Conservation (phyloP, 257 asterid genomes). For the Rehmannia glutinosa region DNA sequence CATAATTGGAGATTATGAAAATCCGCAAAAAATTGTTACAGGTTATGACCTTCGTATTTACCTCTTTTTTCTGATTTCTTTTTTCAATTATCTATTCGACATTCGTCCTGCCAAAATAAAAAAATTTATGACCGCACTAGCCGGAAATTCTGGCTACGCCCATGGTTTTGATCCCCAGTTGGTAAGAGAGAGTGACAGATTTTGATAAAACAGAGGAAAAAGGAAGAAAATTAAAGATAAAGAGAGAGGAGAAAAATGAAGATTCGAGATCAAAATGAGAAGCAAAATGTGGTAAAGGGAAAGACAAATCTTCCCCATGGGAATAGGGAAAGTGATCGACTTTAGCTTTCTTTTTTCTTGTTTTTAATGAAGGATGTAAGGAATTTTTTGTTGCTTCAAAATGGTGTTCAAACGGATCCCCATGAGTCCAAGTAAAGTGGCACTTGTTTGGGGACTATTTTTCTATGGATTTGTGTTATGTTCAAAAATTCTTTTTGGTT, state of each 20-base stretch:
- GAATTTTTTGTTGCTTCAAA: slow-evolving; percentile 36
- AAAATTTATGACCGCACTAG: too few relatives aligned
- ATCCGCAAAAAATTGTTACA: too few relatives aligned
- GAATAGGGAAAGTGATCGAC: slow-evolving; percentile 51
- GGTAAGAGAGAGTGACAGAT: slow-evolving; percentile 36
- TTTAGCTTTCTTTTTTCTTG: slow-evolving; percentile 28
- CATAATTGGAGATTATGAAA: too few relatives aligned
- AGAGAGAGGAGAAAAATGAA: slow-evolving; percentile 7
- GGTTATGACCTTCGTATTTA: too few relatives aligned
- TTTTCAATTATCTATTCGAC: too few relatives aligned
- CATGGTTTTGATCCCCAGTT: slow-evolving; percentile 59
- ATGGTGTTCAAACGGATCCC: slow-evolving; percentile 43
- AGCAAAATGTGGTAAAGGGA: slow-evolving; percentile 30
- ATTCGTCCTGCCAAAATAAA: too few relatives aligned
- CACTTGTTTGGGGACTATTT: slow-evolving; percentile 21
- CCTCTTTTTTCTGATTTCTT: too few relatives aligned
- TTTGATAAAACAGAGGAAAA: slow-evolving; percentile 27
- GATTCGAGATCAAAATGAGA: slow-evolving; percentile 49
- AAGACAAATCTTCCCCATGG: slow-evolving; percentile 47
- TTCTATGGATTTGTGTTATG: not conserved
- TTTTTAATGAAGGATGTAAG: slow-evolving; percentile 25
- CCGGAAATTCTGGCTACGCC: too few relatives aligned
- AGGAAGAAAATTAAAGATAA: not conserved
- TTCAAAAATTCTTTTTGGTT: not conserved
- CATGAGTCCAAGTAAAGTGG: slow-evolving; percentile 34